These are phyloP conservation scores for Fusarium napiforme DNA, from an alignment of 2,329 filamentous ascomycete species.

Conservation along the genomic window DNA sequence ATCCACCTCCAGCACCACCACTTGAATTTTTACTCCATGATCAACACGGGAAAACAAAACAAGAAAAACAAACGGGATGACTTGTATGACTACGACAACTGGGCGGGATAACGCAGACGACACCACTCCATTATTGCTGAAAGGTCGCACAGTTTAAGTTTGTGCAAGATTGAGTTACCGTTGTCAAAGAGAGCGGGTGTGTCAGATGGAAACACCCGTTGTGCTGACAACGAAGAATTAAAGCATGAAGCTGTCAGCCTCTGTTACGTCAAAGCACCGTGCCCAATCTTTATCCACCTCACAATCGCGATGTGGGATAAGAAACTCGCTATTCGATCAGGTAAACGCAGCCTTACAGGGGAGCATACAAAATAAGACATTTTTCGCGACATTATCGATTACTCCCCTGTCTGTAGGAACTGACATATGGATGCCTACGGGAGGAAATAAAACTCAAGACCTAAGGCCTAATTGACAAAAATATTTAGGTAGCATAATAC, in stretches of 20 bases:
- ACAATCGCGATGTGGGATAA: background rate
- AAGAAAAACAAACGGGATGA: background rate
- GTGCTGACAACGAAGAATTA: slow-evolving; percentile 20
- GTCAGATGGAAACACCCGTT: slow-evolving; percentile 17
- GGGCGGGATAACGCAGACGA: background rate
- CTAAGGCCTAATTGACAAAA: too few species aligned
- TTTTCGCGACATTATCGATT: slow-evolving; percentile 7
- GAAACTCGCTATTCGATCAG: background rate
- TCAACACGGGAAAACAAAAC: slow-evolving; percentile 16
- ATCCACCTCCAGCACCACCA: slow-evolving; percentile 30
- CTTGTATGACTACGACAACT: background rate
- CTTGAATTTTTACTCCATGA: slow-evolving; percentile 16
- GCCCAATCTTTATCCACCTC: background rate
- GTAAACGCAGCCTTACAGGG: slow-evolving; percentile 7
- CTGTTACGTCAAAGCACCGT: background rate
- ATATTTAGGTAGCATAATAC: too few species aligned
- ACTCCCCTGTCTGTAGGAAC: background rate
- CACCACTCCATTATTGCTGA: background rate
- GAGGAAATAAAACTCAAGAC: too few species aligned
- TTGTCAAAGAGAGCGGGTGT: slow-evolving; percentile 6
- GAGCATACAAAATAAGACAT: background rate
- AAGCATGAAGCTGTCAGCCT: slow-evolving; percentile 18
- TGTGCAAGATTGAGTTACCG: slow-evolving; percentile 20
- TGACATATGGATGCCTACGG: background rate
- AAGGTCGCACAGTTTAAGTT: background rate